phyloP scores from a whole-genome alignment of 2,329 filamentous ascomycete species.

The Aspergillus unguis region DNA sequence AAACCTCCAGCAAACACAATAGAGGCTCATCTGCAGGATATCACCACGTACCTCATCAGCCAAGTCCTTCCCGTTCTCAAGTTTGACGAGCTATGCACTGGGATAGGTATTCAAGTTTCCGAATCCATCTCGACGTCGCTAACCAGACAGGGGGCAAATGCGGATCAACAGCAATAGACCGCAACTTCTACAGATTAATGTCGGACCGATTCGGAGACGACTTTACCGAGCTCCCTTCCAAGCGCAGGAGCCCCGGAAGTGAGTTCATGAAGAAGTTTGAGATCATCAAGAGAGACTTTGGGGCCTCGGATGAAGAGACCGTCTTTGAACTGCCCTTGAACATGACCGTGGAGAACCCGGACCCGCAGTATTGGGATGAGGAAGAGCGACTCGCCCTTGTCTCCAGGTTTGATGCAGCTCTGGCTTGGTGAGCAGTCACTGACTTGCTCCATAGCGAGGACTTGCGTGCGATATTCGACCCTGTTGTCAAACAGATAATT shows the following conservation, averaged over 20 bases:
- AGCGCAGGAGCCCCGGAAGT: constrained; percentile 29
- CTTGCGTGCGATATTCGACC: neutral
- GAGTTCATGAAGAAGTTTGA: constrained; percentile 37
- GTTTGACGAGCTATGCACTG: constrained; percentile 10
- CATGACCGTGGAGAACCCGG: constrained; percentile 5
- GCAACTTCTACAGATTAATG: constrained; percentile 32
- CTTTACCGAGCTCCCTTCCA: constrained; percentile 24
- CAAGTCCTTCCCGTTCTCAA: constrained; percentile 2
- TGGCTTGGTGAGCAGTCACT: neutral
- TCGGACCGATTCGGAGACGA: constrained; percentile 24
- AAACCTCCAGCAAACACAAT: neutral
- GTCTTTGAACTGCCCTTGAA: constrained; percentile 18
- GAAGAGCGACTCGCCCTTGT: constrained; percentile 1
- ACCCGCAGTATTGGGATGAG: constrained; percentile 6
- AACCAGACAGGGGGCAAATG: constrained; percentile 29
- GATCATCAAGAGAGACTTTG: constrained; percentile 30
- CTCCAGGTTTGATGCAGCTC: neutral
- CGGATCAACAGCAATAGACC: constrained; percentile 34
- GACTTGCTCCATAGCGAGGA: neutral
- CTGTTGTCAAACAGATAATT: constrained; percentile 3
- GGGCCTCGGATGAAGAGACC: constrained; percentile 9
- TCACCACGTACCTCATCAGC: constrained; percentile 23
- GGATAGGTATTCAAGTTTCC: constrained; percentile 12
- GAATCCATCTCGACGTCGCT: neutral
- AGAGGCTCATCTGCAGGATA: constrained; percentile 11